A percentile compares a stretch with the other conserved stretches of the same genome.
Conservation (phyloP, 164 flowering plant genomes). For the Nymphaea thermarum region DNA sequence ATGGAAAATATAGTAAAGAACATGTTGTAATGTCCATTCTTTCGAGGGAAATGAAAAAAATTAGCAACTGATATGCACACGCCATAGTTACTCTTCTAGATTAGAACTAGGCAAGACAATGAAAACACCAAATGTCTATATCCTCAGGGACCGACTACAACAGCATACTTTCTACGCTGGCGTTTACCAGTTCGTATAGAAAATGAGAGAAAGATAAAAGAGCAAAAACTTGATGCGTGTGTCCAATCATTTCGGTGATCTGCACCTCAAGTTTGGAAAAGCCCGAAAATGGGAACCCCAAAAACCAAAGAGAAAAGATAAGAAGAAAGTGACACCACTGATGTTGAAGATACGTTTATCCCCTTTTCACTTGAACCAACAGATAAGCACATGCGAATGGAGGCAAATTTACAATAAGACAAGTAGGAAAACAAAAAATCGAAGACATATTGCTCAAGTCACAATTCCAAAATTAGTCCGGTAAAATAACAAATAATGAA, state of each 20-base stretch:
- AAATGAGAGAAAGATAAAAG: not conserved
- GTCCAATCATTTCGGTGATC: not conserved
- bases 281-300: not conserved
- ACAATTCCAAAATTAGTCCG: not conserved
- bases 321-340: not conserved
- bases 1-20: too few species aligned
- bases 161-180: not conserved
- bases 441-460: not conserved
- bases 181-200: not conserved
- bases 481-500: not conserved
- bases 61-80: not conserved
- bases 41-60: too few species aligned
- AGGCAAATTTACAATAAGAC: too few species aligned
- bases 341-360: not conserved
- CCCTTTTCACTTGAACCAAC: not conserved
- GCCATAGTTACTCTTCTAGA: not conserved
- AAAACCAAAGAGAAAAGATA: not conserved
- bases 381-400: too few species aligned
- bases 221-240: not conserved
- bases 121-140: not conserved
- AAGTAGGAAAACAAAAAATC: too few species aligned
- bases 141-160: not conserved
- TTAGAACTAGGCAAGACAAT: not conserved
- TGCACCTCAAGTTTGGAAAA: not conserved
- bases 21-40: too few species aligned